Conservation (phyloP, 805 yeast species). For the Lipomyces chichibuensis region DNA sequence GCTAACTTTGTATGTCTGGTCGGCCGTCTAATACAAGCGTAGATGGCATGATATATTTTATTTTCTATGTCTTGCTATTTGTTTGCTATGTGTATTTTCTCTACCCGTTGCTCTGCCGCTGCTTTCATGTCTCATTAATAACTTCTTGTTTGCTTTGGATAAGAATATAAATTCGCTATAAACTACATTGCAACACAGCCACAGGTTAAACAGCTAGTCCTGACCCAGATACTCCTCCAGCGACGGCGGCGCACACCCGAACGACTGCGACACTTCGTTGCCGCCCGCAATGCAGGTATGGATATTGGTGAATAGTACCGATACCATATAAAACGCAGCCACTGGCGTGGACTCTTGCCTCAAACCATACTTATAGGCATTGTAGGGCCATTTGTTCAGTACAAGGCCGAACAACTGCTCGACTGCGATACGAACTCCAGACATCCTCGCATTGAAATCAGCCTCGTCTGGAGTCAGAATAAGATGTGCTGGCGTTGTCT, state of each 20-base stretch:
- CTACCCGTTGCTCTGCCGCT: not conserved
- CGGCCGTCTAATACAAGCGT: no score
- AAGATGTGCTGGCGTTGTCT: constrained; percentile 2
- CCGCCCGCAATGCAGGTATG: constrained; percentile 6
- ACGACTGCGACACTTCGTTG: constrained; percentile 9
- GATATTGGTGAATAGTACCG: constrained; percentile 8
- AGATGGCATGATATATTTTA: no score
- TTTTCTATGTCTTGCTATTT: no score
- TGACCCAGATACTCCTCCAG: constrained; percentile 7
- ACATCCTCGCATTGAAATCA: not conserved
- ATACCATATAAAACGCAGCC: not conserved
- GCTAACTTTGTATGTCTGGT: no score
- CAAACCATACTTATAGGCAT: constrained; percentile 4
- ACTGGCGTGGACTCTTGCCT: constrained; percentile 5
- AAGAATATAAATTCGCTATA: constrained; percentile 1
- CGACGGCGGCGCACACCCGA: constrained; percentile 6
- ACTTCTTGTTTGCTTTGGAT: not conserved
- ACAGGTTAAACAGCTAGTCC: constrained; percentile 4
- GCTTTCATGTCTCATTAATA: not conserved
- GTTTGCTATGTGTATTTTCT: no score
- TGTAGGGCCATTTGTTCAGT: constrained; percentile 5
- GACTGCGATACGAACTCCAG: not conserved
- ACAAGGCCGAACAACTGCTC: constrained; percentile 7
- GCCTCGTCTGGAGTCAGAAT: constrained; percentile 2
- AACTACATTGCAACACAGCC: not conserved